Evolutionary conservation across 768 basidiomycete genomes (phyloP), one percentile per base, ranked within the genome.

Genomic region (Macrolepiota dolichaula): DNA sequence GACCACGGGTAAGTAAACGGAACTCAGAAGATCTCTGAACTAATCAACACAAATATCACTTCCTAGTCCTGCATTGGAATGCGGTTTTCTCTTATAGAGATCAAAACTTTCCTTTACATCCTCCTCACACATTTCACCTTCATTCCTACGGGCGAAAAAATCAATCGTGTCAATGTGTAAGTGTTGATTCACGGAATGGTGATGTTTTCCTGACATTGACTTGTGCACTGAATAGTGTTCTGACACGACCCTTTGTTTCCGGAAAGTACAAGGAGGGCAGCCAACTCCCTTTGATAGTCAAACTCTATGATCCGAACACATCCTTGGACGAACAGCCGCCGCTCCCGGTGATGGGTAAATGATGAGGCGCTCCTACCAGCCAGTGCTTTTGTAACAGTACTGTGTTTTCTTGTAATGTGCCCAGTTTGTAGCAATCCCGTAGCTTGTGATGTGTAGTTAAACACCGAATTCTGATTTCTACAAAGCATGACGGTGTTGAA

Each of bases 61-160:
- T 57, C 62, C 55, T 56, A 94, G 92, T 88, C 90, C 1, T 94
- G 92, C 68, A 89, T 92, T 52, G 92, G 92, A 2, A 79, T 89
- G 76, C 84, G 87, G 24, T 92, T 94, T 71, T 90, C 92, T 4
- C 74, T 92, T 69, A 89, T 93, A 57, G 91, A 94, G 75, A 86
- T 92, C 65, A 94, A 94, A 74, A 80, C 83, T 0, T 87, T 94
- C 69, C 67, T 92, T 9, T 91, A 85, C 66, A 79, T 86, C 53
- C 77, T 94, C 22, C 65, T 94, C 46, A 85, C 85, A 12, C 80
- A 83, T 67, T 94, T 92, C 65, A 76, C 72, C 5, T 93, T 88
- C 66, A 63, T 69, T n/a, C 69, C 77, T 59, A 83, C 85, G 1
- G 76, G 74, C n/a, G 78, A 81, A 13, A 78, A 78, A 62, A 82